Base-by-base conservation (phyloP, 2,329 filamentous ascomycete species). In the Alternaria incomplexa region DNA sequence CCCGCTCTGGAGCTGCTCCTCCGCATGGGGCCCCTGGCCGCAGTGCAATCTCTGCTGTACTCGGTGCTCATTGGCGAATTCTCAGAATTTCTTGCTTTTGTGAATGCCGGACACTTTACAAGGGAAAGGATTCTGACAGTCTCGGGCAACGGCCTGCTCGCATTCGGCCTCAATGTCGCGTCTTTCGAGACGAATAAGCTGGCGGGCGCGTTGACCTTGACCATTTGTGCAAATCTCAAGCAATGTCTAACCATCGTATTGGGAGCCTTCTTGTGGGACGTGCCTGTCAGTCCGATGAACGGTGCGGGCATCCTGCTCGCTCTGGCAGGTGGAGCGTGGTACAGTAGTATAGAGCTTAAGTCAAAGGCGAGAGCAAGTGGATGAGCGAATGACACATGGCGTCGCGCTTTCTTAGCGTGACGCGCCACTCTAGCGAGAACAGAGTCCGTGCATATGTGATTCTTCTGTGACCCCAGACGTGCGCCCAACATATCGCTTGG, bases 171-270 rank as follows among this genome's bases (percentile, higher is more conserved):
- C 20, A 56, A 56, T 25, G 44, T 56, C 20, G 54, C 44, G 13
- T 56, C 54, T 26, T 56, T 56, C 22, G 54, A 56, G 22, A 56
- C 54, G 26, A 56, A 56, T 28, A 56, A 56, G 44, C 54, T 56
- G 20, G 54, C 54, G 20, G 54, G 54, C 44, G 54, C 54, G 28
- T 44, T 56, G 54, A 56, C 54, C 6, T 26, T 56, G 54, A 56
- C 54, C 12, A 56, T 56, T 13, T 56, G 54, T 28, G 54, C 54
- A 11, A 56, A 56, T 22, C 47, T 56, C 44, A 56, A 56, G 54
- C 54, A 56, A 25, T 56, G 54, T 30, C 44, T 56, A 4, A 56
- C 54, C 28, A 56, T 56, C 13, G 43, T 56, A 23, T 17, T 56
- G 28, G 54, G 54, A n/a, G 44, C 44, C 10, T n/a, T 56, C 23